These are phyloP conservation scores for Clonostachys solani DNA, from an alignment of 2,329 filamentous ascomycete species.

Conservation along the genomic window DNA sequence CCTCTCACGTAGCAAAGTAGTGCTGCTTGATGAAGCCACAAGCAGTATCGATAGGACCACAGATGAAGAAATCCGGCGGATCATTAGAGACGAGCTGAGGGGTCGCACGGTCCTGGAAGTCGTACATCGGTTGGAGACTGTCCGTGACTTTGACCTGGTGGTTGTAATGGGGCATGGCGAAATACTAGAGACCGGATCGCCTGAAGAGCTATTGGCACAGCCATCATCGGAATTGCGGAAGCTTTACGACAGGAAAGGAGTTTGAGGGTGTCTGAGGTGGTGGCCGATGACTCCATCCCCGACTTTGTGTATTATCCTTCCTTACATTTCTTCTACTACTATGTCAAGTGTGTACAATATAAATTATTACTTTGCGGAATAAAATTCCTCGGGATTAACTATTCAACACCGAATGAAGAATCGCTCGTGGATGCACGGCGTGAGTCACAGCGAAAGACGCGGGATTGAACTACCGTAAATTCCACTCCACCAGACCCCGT, in stretches of 20 bases:
- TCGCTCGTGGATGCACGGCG: not conserved
- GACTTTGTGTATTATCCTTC: no score
- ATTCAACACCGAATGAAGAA: no score
- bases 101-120: constrained; percentile 20
- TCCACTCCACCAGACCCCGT: no score
- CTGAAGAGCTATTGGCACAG: constrained; percentile 13
- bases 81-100: constrained; percentile 11
- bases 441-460: no score
- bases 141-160: constrained; percentile 16
- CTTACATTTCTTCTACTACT: no score
- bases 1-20: constrained; percentile 21
- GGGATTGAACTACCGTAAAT: no score
- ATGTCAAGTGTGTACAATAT: no score
- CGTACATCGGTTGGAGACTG: constrained; percentile 18
- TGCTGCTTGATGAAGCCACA: constrained; percentile 16
- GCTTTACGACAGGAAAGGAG: constrained; percentile 11
- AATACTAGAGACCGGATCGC: constrained; percentile 16
- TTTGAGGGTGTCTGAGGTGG: constrained; percentile 1
- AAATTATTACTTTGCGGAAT: no score
- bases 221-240: constrained; percentile 10
- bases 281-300: no score
- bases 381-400: no score
- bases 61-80: constrained; percentile 13
- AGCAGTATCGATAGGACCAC: constrained; percentile 21
- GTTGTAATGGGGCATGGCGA: constrained; percentile 19